Conservation (phyloP, 139 green algal species). For the Coelastrella sp. region DNA sequence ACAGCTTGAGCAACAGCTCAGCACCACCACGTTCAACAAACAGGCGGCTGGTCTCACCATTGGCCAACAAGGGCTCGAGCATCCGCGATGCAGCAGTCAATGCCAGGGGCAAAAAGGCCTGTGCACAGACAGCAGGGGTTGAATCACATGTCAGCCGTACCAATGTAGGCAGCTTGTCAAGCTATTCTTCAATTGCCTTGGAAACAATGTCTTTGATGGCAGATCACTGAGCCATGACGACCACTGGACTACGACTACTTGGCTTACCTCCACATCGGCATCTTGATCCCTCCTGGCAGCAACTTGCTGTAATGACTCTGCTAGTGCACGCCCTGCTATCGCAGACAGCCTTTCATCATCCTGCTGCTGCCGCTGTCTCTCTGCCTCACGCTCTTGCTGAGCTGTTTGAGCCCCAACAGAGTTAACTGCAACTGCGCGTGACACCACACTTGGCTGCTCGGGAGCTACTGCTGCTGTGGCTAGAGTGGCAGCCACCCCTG, state of each 20-base stretch:
- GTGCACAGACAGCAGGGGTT: neutral
- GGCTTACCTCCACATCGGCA: slow-evolving; percentile 36
- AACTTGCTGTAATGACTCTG: slow-evolving; percentile 11
- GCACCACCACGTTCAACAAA: slow-evolving; percentile 87
- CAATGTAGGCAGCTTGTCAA: too few relatives aligned
- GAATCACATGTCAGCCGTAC: too few relatives aligned
- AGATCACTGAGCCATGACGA: too few relatives aligned
- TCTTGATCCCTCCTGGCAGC: slow-evolving; percentile 1
- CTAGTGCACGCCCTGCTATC: neutral
- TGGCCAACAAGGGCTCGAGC: slow-evolving; percentile 89
- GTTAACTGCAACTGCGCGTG: neutral
- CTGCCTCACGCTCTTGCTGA: slow-evolving; percentile 9
- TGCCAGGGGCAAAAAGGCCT: slow-evolving; percentile 74
- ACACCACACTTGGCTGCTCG: neutral
- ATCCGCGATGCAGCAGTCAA: slow-evolving; percentile 80
- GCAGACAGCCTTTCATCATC: slow-evolving; percentile 22
- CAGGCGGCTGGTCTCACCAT: slow-evolving; percentile 63
- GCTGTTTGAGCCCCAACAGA: neutral
- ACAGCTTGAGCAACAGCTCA: slow-evolving; percentile 81
- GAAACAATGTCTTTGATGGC: too few relatives aligned
- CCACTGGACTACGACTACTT: too few relatives aligned
- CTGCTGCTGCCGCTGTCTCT: slow-evolving; percentile 14
- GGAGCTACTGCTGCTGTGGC: slow-evolving; percentile 14
- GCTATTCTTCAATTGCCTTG: too few relatives aligned
- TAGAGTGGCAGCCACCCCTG: slow-evolving; percentile 3